Conservation (phyloP, 345 rosid species). For the Luvunga scandens region DNA sequence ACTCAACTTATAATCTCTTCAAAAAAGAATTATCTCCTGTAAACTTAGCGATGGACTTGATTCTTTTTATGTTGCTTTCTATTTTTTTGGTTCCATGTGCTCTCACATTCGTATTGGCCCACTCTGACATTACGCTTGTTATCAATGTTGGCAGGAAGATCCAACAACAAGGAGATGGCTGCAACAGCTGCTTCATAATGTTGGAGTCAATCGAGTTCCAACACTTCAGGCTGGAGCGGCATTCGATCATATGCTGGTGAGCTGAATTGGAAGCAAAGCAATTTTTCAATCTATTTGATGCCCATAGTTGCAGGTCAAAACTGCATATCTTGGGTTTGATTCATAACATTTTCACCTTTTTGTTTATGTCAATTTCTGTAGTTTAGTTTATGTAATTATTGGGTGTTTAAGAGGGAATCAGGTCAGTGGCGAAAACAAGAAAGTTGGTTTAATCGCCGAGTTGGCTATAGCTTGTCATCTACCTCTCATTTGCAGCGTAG, state of each 20-base stretch:
- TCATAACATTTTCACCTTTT: not conserved
- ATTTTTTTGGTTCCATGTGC: not conserved
- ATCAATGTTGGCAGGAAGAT: constrained; percentile 62
- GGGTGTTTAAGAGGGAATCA: not conserved
- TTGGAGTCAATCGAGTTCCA: constrained; percentile 67
- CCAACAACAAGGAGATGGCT: constrained; percentile 91
- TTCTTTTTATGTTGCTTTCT: not conserved
- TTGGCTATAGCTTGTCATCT: not conserved
- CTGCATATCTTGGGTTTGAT: not conserved
- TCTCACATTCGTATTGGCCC: not conserved
- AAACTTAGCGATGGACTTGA: not conserved
- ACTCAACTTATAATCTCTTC: not conserved
- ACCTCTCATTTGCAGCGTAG: not conserved
- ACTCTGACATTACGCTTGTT: not conserved
- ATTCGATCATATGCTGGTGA: constrained; percentile 81
- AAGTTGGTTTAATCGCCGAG: not conserved
- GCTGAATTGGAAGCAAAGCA: constrained; percentile 19
- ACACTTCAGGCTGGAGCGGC: constrained; percentile 66
- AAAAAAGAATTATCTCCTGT: not conserved
- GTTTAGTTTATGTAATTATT: constrained; percentile 7
- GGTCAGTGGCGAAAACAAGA: too few relatives aligned
- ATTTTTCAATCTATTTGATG: not conserved
- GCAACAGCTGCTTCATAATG: constrained; percentile 83
- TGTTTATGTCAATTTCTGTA: not conserved
- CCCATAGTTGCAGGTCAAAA: not conserved